Evolutionary conservation across 208 protist genomes (phyloP), one percentile per base, ranked within the genome.

Genomic region (Acanthamoeba castellanii): DNA sequence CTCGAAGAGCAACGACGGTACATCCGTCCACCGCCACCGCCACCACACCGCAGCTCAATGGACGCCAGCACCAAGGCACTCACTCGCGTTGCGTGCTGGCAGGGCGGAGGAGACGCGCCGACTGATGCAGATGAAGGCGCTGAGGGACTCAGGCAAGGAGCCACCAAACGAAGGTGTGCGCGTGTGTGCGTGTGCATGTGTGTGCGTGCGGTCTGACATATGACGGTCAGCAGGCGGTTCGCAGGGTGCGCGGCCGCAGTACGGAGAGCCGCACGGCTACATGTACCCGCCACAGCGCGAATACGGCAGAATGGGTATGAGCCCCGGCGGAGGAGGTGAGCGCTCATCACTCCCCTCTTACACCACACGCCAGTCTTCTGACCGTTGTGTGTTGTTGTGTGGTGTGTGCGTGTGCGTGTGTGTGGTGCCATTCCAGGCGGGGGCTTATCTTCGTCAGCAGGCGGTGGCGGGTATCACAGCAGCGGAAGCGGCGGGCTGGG

Each of bases 71-170:
- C 22, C 59, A 66, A 66, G 22, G 59, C 22, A 22, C 22, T 66
- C 22, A n/a, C n/a, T n/a, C n/a, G n/a, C n/a, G n/a, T n/a, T n/a
- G n/a, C n/a, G n/a, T n/a, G 66, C 66, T 22, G 20, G 8, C 66
- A 27, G 22, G 66, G 18, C 68, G 68, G 78, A 50, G 37, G 78
- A 87, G 47, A 37, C 18, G 13, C 78, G 78, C n/a, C 34, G 78
- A 2, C 47, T 87, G 2, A n/a, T 61, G 18, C 78, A 87, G 78
- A 3, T 87, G 7, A 87, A 87, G 78, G 78, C 78, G 13, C 78
- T 87, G 37, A 9, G 78, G 3, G 78, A 87, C 78, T 76, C 68
- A 27, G 68, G 68, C 68, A 76, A 76, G 68, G 68, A 76, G 13
- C 68, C 68, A 70, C 64, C 64, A 70, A 70, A 70, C 64, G 64